Evolutionary conservation across 495 filamentous ascomycete species (phyloP).

Genomic region (Sabuloglossum arenarium): DNA sequence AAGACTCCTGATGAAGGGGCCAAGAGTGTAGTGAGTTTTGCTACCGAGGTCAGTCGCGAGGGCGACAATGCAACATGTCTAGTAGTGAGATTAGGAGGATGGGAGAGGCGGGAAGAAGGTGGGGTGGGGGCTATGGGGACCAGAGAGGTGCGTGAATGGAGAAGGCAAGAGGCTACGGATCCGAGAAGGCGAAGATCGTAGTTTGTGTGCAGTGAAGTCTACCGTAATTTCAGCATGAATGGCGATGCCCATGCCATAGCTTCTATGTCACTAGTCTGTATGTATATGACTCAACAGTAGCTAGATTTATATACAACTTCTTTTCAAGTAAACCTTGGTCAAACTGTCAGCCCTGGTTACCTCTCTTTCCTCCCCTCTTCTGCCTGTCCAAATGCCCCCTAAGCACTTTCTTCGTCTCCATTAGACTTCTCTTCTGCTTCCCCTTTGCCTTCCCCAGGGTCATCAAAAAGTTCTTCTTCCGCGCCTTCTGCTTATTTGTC

Average conservation of each 20-base stretch:
- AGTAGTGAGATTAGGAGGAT: constrained; percentile 77
- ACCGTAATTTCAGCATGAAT: neutral
- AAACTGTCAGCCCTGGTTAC: constrained; percentile 34
- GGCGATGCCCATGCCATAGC: neutral
- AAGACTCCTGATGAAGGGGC: constrained; percentile 73
- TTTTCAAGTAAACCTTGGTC: too few relatives aligned
- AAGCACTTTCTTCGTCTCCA: constrained; percentile 55
- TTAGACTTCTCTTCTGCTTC: constrained; percentile 83
- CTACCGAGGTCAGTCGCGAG: constrained; percentile 59
- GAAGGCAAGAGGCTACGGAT: constrained; percentile 64
- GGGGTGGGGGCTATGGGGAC: constrained; percentile 78
- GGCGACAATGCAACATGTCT: constrained; percentile 94
- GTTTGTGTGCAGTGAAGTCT: neutral
- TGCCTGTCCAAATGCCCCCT: constrained; percentile 63
- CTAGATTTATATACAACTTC: neutral
- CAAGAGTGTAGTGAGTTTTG: constrained; percentile 58
- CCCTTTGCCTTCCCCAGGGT: constrained; percentile 81
- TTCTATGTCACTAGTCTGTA: neutral
- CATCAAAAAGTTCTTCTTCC: constrained; percentile 97
- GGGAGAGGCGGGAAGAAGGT: constrained; percentile 80
- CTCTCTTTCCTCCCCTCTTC: constrained; percentile 67
- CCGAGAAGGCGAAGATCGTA: constrained; percentile 47
- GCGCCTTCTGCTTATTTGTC: constrained; percentile 93
- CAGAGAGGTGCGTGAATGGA: constrained; percentile 71
- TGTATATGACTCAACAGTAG: neutral